phyloP scores from a whole-genome alignment of 2,329 filamentous ascomycete species.

The Ophiognomonia clavigignenti-juglandacearum region DNA sequence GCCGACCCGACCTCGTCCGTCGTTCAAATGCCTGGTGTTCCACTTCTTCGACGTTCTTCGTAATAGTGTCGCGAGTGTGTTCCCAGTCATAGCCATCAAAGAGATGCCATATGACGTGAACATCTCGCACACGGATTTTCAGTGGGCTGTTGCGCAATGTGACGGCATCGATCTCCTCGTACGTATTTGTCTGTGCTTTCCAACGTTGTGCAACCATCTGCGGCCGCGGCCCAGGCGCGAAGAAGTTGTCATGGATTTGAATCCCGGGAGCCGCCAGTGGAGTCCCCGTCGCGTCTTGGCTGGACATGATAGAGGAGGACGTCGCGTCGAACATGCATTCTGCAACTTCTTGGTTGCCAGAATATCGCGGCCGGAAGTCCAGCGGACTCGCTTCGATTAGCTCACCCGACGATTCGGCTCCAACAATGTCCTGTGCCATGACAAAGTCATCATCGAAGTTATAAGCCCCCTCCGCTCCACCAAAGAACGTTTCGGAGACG shows the following conservation, averaged over 20 bases:
- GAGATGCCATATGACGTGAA: slow-evolving; percentile 95
- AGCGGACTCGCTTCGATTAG: slow-evolving; percentile 26
- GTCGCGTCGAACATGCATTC: slow-evolving; percentile 46
- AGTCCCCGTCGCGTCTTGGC: slow-evolving; percentile 32
- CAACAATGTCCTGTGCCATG: slow-evolving; percentile 42
- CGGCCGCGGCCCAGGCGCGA: slow-evolving; percentile 56
- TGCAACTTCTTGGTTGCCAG: slow-evolving; percentile 35
- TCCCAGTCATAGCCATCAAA: slow-evolving; percentile 98
- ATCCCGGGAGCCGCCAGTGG: slow-evolving; percentile 8
- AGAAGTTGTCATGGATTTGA: slow-evolving; percentile 71
- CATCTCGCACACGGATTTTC: slow-evolving; percentile 72
- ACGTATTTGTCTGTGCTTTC: slow-evolving; percentile 73
- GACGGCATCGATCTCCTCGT: slow-evolving; percentile 58
- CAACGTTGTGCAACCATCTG: slow-evolving; percentile 70
- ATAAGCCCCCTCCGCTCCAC: slow-evolving; percentile 54
- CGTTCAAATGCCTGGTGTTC: slow-evolving; percentile 78
- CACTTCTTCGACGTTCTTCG: slow-evolving; percentile 82
- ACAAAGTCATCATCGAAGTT: slow-evolving; percentile 61
- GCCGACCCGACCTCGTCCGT: slow-evolving; percentile 52
- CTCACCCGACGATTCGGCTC: slow-evolving; percentile 32
- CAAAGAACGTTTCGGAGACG: slow-evolving; percentile 81
- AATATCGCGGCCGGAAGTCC: slow-evolving; percentile 37
- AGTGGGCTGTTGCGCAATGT: slow-evolving; percentile 66
- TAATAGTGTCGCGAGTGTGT: slow-evolving; percentile 78
- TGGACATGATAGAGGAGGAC: slow-evolving; percentile 32